Percentiles rank a stretch among this genome's conserved stretches.
Evolutionary conservation across 2,329 filamentous ascomycete genomes (phyloP).

Genomic region (Exophiala lecanii-corni): DNA sequence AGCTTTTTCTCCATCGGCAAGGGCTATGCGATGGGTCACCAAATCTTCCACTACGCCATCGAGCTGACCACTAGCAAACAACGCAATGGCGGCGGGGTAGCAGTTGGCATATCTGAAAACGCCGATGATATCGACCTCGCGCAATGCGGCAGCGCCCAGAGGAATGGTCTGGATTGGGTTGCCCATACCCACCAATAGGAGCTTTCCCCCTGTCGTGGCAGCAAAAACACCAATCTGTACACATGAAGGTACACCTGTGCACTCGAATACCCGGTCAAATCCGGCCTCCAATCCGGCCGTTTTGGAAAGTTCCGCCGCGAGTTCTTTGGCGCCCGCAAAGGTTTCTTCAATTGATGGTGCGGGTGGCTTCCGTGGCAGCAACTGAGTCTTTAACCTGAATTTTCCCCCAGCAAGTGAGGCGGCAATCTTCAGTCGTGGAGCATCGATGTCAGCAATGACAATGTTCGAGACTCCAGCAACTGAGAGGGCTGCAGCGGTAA

Average conservation of each 20-base stretch:
- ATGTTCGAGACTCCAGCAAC: constrained; percentile 51
- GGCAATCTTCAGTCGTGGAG: constrained; percentile 53
- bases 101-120: constrained; percentile 54
- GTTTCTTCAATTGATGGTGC: constrained; percentile 40
- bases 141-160: constrained; percentile 50
- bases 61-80: constrained; percentile 48
- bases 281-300: constrained; percentile 30
- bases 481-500: constrained; percentile 55
- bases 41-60: constrained; percentile 47
- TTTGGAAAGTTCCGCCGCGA: constrained; percentile 32
- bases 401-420: constrained; percentile 32
- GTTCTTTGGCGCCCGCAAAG: constrained; percentile 30
- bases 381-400: constrained; percentile 33
- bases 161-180: constrained; percentile 52
- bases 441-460: constrained; percentile 58
- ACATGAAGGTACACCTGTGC: constrained; percentile 42
- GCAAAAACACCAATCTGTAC: constrained; percentile 44
- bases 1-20: constrained; percentile 47
- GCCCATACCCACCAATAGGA: constrained; percentile 55
- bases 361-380: constrained; percentile 32
- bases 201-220: constrained; percentile 45
- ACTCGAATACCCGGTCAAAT: constrained; percentile 44
- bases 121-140: constrained; percentile 55
- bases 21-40: constrained; percentile 49
- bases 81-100: constrained; percentile 51